Conservation (phyloP, 352 stramenopile genomes). For the Phytophthora cactorum region DNA sequence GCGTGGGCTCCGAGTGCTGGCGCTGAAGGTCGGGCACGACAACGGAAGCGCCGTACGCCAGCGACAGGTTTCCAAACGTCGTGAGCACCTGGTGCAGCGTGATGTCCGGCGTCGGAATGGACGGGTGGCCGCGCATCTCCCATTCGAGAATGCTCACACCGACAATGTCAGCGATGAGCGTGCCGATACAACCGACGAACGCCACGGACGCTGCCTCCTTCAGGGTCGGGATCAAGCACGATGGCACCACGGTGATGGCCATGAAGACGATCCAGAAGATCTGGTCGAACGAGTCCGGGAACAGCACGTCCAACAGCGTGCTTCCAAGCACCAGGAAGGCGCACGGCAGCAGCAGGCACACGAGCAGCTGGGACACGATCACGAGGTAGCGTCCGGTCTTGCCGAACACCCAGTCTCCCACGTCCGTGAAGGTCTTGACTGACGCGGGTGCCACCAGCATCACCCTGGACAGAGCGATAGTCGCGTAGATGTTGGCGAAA, state of each 20-base stretch:
- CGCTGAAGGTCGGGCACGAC: constrained; percentile 41
- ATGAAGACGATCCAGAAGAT: constrained; percentile 48
- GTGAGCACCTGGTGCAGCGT: constrained; percentile 41
- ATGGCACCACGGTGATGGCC: constrained; percentile 37
- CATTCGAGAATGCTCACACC: constrained; percentile 40
- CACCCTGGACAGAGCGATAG: constrained; percentile 48
- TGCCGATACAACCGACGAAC: constrained; percentile 38
- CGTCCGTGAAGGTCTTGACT: constrained; percentile 55
- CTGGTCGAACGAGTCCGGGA: constrained; percentile 55
- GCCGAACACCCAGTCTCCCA: constrained; percentile 52
- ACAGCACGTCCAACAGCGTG: constrained; percentile 52
- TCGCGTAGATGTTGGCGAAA: constrained; percentile 67
- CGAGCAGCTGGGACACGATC: constrained; percentile 47
- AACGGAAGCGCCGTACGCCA: constrained; percentile 42
- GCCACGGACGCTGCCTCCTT: constrained; percentile 34
- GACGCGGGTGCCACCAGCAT: constrained; percentile 44
- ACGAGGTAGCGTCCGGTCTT: constrained; percentile 46
- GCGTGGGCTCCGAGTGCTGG: constrained; percentile 51
- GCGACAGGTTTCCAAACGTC: constrained; percentile 43
- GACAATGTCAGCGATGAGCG: constrained; percentile 41
- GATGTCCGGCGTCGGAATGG: constrained; percentile 29
- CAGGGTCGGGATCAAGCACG: constrained; percentile 40
- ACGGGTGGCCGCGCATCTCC: constrained; percentile 41
- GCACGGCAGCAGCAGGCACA: constrained; percentile 54
- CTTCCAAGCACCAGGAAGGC: constrained; percentile 62